phyloP scores from a whole-genome alignment of 257 asterid species.

The Orobanche coerulescens region DNA sequence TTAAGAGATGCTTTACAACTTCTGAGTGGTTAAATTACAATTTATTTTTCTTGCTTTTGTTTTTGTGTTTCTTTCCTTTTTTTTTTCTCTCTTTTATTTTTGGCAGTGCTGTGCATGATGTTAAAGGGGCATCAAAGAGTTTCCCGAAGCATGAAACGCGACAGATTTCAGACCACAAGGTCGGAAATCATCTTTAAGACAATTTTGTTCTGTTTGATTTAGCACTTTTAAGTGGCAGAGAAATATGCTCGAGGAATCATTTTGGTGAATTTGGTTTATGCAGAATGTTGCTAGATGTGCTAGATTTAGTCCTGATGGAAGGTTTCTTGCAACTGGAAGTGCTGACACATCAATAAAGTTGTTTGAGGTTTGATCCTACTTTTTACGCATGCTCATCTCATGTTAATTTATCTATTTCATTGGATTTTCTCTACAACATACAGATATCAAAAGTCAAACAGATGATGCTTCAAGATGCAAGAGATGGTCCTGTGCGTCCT shows the following conservation, averaged over 20 bases:
- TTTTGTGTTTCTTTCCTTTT: constrained; percentile 10
- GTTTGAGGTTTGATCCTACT: constrained; percentile 46
- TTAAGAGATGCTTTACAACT: constrained; percentile 5
- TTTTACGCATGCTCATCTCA: constrained; percentile 7
- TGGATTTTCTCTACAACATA: constrained; percentile 10
- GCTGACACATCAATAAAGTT: constrained; percentile 80
- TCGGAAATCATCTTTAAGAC: constrained; percentile 23
- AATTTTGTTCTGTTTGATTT: constrained; percentile 18
- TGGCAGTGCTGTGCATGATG: constrained; percentile 46
- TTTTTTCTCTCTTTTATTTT: not conserved
- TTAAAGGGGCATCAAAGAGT: constrained; percentile 59
- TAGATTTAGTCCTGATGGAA: constrained; percentile 84
- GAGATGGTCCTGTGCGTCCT: constrained; percentile 65
- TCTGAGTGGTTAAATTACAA: not conserved
- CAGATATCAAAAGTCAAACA: constrained; percentile 67
- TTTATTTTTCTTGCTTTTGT: constrained; percentile 3
- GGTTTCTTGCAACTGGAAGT: constrained; percentile 82
- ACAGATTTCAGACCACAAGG: constrained; percentile 87
- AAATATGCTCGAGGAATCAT: constrained; percentile 19
- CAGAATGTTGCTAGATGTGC: constrained; percentile 80
- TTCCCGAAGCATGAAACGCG: constrained; percentile 71
- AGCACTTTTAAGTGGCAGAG: not conserved
- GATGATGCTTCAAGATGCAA: constrained; percentile 65
- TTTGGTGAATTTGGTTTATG: constrained; percentile 13
- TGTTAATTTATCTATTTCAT: constrained; percentile 20